These are phyloP conservation scores for Sequoiadendron giganteum DNA, from an alignment of 75 land plant species.

Conservation along the genomic window DNA sequence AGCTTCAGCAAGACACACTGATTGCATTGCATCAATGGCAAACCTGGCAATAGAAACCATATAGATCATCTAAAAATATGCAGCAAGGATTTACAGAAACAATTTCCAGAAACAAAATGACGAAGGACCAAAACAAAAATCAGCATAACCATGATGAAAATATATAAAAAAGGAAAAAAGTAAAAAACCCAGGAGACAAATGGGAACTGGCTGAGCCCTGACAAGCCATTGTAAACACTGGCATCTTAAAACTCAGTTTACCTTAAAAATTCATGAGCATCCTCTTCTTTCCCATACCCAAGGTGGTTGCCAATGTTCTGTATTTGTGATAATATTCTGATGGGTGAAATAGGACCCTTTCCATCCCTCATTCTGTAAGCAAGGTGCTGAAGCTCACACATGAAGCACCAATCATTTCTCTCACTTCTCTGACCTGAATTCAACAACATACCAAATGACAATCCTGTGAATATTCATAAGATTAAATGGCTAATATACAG, in stretches of 20 bases:
- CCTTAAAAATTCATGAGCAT: slow-evolving; percentile 98
- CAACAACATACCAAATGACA: neutral
- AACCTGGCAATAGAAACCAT: slow-evolving; percentile 35
- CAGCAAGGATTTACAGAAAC: neutral
- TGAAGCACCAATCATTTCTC: slow-evolving; percentile 74
- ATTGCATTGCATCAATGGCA: slow-evolving; percentile 89
- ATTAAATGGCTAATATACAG: neutral
- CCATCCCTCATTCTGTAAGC: slow-evolving; percentile 44
- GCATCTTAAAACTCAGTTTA: slow-evolving; percentile 11
- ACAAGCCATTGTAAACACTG: neutral
- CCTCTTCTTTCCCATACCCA: slow-evolving; percentile 85
- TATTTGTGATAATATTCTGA: slow-evolving; percentile 60
- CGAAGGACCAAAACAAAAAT: neutral
- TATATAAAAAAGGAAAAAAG: neutral
- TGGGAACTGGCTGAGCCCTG: neutral
- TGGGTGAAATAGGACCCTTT: slow-evolving; percentile 49
- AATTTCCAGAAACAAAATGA: neutral
- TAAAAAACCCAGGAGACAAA: neutral
- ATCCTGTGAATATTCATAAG: slow-evolving; percentile 8
- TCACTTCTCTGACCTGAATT: slow-evolving; percentile 49
- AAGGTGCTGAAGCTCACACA: slow-evolving; percentile 79
- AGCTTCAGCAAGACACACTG: slow-evolving; percentile 65
- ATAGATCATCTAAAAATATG: neutral
- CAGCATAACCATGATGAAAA: neutral
- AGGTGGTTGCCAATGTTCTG: slow-evolving; percentile 65